Evolutionary conservation across 2,329 filamentous ascomycete genomes (phyloP), one percentile per base, ranked within the genome.

Genomic region (Myriosclerotinia curreyana): DNA sequence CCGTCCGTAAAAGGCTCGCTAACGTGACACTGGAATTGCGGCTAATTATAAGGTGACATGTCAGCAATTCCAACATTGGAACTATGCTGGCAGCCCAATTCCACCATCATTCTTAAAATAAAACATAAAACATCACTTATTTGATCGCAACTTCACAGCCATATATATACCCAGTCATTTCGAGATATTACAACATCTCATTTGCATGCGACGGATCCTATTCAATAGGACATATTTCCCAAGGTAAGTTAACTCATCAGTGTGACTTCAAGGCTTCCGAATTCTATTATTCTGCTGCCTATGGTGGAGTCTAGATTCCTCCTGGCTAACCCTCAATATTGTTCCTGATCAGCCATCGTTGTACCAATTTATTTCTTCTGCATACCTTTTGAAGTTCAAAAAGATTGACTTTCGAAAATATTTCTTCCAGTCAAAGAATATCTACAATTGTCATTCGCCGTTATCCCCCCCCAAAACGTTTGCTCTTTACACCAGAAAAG

Each of bases 241-340:
- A 25, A 58, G 42, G n/a, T 20, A 40, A n/a, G n/a, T n/a, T n/a
- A n/a, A n/a, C 9, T 48, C 40, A 28, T 48, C 60, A 46, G 38
- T 62, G 22, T 48, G 31, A 62, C 50, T 54, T 62, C 60, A 62
- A 62, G 60, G 60, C 60, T 62, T 46, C 60, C 60, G 42, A 62
- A 62, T 54, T 62, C 28, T n/a, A 36, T 55, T 62, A 55, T 62
- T 40, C 40, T 62, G 60, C 51, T 62, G 60, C 60, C 60, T 62
- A 36, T 62, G 60, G 60, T 40, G 50, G 50, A 62, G 50, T 62
- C 50, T 25, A 28, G 28, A 56, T 62, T 25, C 38, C 28, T 55
- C 40, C 40, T 46, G 28, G 12, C 50, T n/a, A 48, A 28, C 28
- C 59, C 20, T 56, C 40, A 36, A 48, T 54, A 55, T 36, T 58